Evolutionary conservation across 352 stramenopile species (phyloP).

Genomic region (Hyaloperonospora arabidopsidis): DNA sequence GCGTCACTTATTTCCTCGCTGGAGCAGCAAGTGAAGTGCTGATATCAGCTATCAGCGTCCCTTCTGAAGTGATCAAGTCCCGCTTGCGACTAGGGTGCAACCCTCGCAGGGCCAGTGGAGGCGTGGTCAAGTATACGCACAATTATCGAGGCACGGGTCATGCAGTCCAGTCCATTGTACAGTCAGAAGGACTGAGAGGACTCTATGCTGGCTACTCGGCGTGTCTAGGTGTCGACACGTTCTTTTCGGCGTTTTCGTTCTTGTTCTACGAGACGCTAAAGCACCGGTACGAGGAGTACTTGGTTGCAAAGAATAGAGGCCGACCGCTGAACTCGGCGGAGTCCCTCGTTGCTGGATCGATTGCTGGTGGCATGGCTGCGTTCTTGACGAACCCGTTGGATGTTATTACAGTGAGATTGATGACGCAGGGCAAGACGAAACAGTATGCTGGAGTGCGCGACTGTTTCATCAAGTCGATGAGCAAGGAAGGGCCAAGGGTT

Average conservation of each 20-base stretch:
- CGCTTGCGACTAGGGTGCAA: constrained; percentile 68
- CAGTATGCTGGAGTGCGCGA: constrained; percentile 53
- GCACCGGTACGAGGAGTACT: constrained; percentile 35
- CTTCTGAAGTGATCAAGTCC: constrained; percentile 79
- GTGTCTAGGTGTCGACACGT: constrained; percentile 72
- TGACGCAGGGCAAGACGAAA: constrained; percentile 71
- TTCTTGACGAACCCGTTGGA: constrained; percentile 80
- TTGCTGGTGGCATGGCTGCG: constrained; percentile 52
- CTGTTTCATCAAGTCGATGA: constrained; percentile 52
- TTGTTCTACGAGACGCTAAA: constrained; percentile 79
- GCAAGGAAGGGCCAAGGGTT: constrained; percentile 41
- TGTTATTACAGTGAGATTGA: constrained; percentile 71
- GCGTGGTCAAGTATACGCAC: constrained; percentile 52
- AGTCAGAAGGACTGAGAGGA: constrained; percentile 49
- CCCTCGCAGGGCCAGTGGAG: constrained; percentile 55
- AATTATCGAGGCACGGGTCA: constrained; percentile 68
- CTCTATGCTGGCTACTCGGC: constrained; percentile 71
- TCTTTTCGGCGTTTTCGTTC: constrained; percentile 78
- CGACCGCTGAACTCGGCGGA: constrained; percentile 41
- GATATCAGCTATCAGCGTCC: constrained; percentile 65
- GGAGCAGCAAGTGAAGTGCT: constrained; percentile 57
- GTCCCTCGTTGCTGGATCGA: constrained; percentile 46
- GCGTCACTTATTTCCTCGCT: constrained; percentile 61
- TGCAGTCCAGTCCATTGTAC: constrained; percentile 52
- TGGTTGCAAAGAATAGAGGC: constrained; percentile 26